Evolutionary conservation across 1,284 basidiomycete genomes (phyloP), one percentile per base, ranked within the genome.

Genomic region (Puccinia coronata): DNA sequence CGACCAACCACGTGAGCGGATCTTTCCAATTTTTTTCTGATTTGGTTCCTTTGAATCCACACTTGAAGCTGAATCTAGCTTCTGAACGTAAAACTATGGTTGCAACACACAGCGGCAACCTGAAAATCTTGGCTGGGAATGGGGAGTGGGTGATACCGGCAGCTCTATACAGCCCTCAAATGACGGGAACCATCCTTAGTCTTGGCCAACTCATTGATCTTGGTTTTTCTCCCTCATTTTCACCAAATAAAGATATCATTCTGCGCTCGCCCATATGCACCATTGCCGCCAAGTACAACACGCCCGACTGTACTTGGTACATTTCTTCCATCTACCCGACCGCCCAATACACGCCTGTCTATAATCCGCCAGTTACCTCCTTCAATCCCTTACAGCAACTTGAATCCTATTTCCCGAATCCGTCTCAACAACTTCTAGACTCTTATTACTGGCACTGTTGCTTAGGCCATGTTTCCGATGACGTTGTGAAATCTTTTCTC

Each of bases 191-290:
- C 14, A 23, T 73, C 5, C 34, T 73, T 53, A 55, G 51, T 16
- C 51, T 73, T 31, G 71, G 71, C n/a, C 71, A 73, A 43, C 31
- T 73, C n/a, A 73, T 73, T n/a, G 53, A 73, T n/a, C 36, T 23
- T 1, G 71, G 71, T 6, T 57, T 73, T 31, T 1, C n/a, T 18
- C 31, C 71, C 3, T 18, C 14, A n/a, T n/a, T 4, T 73, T 73
- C 31, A 8, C 23, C 51, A 1, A 73, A 55, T 39, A 12, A 34
- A 18, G 34, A 55, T 12, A 55, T 73, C n/a, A 20, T 39, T 51
- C n/a, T 73, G 0, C n/a, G 28, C n/a, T 70, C 67, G 43, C 43
- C 43, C 16, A 47, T 8, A 47, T 47, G 43, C 16, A 16, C 16
- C 16, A 47, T 47, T 16, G 6, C 43, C 43, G 43, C 43, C 43